Percentiles rank a stretch among this genome's conserved stretches.
Evolutionary conservation across 1,284 basidiomycete genomes (phyloP).

Genomic region (Malassezia vespertilionis): DNA sequence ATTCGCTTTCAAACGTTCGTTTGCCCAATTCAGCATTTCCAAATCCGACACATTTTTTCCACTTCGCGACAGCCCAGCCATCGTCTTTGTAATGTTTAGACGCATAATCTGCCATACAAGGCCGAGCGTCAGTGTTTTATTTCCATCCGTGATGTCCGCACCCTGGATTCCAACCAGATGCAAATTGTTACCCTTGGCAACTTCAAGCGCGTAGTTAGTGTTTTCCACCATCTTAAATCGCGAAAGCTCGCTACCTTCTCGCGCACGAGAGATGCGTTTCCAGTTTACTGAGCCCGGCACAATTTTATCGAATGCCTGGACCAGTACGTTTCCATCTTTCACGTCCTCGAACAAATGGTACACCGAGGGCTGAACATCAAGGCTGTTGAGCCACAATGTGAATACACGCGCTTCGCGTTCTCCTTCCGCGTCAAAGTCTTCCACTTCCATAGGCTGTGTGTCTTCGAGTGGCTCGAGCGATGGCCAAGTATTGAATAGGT

Average conservation of each 20-base stretch:
- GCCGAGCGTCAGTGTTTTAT: constrained; percentile 80
- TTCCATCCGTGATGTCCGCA: constrained; percentile 86
- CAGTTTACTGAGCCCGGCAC: constrained; percentile 81
- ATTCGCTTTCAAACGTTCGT: constrained; percentile 69
- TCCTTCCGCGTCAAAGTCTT: constrained; percentile 97
- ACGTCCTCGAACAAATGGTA: constrained; percentile 94
- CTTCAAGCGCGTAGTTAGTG: constrained; percentile 88
- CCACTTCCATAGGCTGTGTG: constrained; percentile 60
- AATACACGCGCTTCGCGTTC: constrained; percentile 95
- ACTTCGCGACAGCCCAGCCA: constrained; percentile 62
- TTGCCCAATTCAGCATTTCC: constrained; percentile 94
- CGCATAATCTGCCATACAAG: constrained; percentile 97
- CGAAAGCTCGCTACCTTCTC: constrained; percentile 67
- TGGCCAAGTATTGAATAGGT: constrained; percentile 95
- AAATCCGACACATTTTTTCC: constrained; percentile 74
- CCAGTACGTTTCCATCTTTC: constrained; percentile 73
- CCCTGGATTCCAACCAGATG: constrained; percentile 95
- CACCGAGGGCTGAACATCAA: constrained; percentile 88
- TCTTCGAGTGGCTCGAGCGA: constrained; percentile 66
- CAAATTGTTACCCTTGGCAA: constrained; percentile 84
- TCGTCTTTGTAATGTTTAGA: constrained; percentile 81
- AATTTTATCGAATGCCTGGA: constrained; percentile 95
- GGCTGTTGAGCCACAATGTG: constrained; percentile 91
- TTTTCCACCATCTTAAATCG: constrained; percentile 97
- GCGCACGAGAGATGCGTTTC: constrained; percentile 86